A percentile compares a stretch with the other conserved stretches of the same genome.
Evolutionary conservation across 371 early-diverging fungal genomes (phyloP).

Genomic region (Apophysomyces trapeziformis): DNA sequence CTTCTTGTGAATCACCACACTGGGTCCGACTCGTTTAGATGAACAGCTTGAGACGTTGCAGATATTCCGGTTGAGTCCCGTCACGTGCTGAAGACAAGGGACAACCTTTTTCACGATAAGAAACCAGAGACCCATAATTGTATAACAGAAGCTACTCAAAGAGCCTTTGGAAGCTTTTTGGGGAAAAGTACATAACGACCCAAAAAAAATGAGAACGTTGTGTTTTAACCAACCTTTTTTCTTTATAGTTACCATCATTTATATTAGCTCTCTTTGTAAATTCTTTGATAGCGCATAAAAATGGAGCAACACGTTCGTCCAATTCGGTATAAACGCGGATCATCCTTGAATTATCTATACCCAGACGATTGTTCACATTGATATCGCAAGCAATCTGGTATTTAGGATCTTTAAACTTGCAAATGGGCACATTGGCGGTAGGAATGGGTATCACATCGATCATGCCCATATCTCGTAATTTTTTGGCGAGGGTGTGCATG

Average conservation of each 20-base stretch:
- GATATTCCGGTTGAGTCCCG: not conserved
- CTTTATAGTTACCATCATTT: constrained; percentile 43
- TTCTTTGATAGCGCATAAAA: constrained; percentile 59
- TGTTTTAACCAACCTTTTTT: not conserved
- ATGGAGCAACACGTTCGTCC: constrained; percentile 58
- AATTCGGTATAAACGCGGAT: constrained; percentile 56
- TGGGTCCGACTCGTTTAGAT: not conserved
- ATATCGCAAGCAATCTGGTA: constrained; percentile 52
- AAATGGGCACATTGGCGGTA: constrained; percentile 62
- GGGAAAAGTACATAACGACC: not conserved
- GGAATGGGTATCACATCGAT: constrained; percentile 23
- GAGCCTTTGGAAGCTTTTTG: constrained; percentile 17
- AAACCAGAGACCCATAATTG: constrained; percentile 21
- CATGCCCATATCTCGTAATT: constrained; percentile 29
- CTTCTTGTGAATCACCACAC: not conserved
- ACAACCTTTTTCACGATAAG: constrained; percentile 19
- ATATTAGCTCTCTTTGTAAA: constrained; percentile 54
- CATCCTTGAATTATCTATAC: constrained; percentile 61
- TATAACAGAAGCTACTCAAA: constrained; percentile 25
- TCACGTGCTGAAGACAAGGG: constrained; percentile 18
- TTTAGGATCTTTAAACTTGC: constrained; percentile 68
- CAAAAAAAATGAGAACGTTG: not conserved
- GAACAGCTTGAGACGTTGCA: constrained; percentile 1
- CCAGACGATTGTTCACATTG: constrained; percentile 58
- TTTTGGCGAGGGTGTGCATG: constrained; percentile 23